Evolutionary conservation across 768 basidiomycete genomes (phyloP).

Genomic region (Mycena maculata): DNA sequence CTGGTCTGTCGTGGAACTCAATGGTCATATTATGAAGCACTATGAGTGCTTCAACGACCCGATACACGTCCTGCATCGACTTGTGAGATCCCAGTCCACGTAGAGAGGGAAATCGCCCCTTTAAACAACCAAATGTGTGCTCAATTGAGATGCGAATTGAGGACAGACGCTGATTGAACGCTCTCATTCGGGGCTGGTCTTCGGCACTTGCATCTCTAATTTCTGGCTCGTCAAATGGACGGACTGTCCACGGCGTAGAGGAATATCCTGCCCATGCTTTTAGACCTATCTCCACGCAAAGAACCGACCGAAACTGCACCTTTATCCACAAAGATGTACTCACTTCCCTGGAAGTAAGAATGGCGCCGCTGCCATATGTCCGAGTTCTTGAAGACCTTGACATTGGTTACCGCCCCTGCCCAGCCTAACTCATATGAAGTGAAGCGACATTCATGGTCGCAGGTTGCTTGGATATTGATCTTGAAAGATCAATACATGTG

Average conservation of each 20-base stretch:
- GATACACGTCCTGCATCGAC: constrained; percentile 35
- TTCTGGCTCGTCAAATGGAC: constrained; percentile 41
- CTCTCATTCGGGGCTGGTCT: constrained; percentile 20
- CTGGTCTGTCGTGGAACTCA: constrained; percentile 30
- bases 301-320: constrained; percentile 10
- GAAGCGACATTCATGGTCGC: constrained; percentile 34
- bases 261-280: constrained; percentile 37
- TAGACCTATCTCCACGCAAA: too few relatives aligned
- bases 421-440: constrained; percentile 39
- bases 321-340: constrained; percentile 41
- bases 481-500: neutral
- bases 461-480: constrained; percentile 22
- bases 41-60: constrained; percentile 35
- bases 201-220: constrained; percentile 5
- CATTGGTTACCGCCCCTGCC: constrained; percentile 37
- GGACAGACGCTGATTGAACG: constrained; percentile 37
- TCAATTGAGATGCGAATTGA: constrained; percentile 36
- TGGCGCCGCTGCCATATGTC: constrained; percentile 36
- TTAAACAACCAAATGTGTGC: constrained; percentile 45
- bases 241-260: constrained; percentile 36
- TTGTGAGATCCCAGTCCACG: constrained; percentile 27
- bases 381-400: constrained; percentile 33
- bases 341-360: constrained; percentile 26
- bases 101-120: constrained; percentile 41
- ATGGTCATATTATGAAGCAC: constrained; percentile 41